Percentiles rank a stretch among this genome's conserved stretches.
phyloP scores from a whole-genome alignment of 2,329 filamentous ascomycete genomes.

The Alternaria sp. region DNA sequence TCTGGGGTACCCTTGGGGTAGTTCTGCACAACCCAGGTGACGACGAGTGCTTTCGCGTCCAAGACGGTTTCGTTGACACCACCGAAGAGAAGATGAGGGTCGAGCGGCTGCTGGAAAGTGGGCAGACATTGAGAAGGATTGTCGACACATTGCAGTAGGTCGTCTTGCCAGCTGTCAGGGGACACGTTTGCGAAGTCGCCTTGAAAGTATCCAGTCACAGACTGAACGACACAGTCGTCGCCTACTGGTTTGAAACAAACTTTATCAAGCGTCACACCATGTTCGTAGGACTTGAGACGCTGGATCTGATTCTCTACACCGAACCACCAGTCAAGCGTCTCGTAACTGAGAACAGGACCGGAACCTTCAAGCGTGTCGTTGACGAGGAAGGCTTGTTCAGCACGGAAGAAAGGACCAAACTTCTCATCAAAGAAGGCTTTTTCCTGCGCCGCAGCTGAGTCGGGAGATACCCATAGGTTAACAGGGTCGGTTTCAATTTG shows the following conservation, averaged over 20 bases:
- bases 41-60: constrained; percentile 81
- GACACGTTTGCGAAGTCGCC: constrained; percentile 70
- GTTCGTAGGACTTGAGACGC: constrained; percentile 73
- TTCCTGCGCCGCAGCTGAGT: constrained; percentile 87
- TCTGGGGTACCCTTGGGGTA: constrained; percentile 75
- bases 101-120: constrained; percentile 86
- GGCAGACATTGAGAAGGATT: constrained; percentile 85
- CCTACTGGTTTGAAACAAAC: constrained; percentile 95
- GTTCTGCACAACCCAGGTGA: constrained; percentile 96
- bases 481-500: constrained; percentile 91
- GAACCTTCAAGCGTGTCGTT: constrained; percentile 78
- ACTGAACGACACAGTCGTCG: constrained; percentile 90
- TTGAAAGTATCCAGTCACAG: constrained; percentile 87
- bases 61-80: constrained; percentile 75
- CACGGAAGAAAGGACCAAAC: constrained; percentile 95
- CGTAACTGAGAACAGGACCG: constrained; percentile 84
- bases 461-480: constrained; percentile 94
- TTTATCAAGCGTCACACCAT: constrained; percentile 76
- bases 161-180: constrained; percentile 74
- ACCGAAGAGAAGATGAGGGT: constrained; percentile 85
- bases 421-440: constrained; percentile 93
- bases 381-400: constrained; percentile 91
- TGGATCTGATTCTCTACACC: constrained; percentile 82
- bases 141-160: constrained; percentile 76
- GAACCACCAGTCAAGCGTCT: constrained; percentile 93